Base-by-base conservation (phyloP, 352 stramenopile species). In the Phytophthora citrophthora region DNA sequence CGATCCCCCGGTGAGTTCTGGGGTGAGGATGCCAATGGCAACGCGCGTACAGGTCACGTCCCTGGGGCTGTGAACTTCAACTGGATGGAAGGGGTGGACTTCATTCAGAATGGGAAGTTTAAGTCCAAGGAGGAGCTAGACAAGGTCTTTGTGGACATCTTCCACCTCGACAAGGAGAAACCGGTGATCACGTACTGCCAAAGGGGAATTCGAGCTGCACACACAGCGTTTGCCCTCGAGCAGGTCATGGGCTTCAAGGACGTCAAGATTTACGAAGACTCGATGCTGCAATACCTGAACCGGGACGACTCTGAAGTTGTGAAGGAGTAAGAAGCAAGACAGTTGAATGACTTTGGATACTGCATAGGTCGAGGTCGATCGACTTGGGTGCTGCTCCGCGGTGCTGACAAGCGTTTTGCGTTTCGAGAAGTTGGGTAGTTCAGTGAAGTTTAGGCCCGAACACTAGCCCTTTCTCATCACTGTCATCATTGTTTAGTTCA, bases 271-370 rank as follows among this genome's bases (percentile, higher is more conserved):
- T 93, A 91, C 61, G 83, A 91, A 61, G 68, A 87, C 69, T 93
- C 83, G 43, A 94, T 94, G 86, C 55, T 80, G 8, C 68, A 94
- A 67, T 94, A 94, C 54, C 63, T 94, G 9, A 94, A 94, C 68
- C 72, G 75, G 52, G 70, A 82, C 31, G 80, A 89, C 55, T 88
- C 80, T 1, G 65, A 67, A 23, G 76, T 92, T n/a, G 74, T 79
- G 24, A 44, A 75, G 54, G 66, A 70, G 46, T 68, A 57, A 60
- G 10, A 32, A 2, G 20, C 20, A 20, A 20, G 20, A 20, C 79
- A 93, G 46, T 61, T 95, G 16, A 78, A 86, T 26, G 82, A 91
- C 12, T 76, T 20, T 89, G 27, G 78, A 92, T 54, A 46, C 61
- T 10, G 78, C 77, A 2, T 72, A 92, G 29, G 39, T 79, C 12